These are phyloP conservation scores for Exserohilum rostratum DNA, from an alignment of 2,329 filamentous ascomycete species.

Conservation along the genomic window DNA sequence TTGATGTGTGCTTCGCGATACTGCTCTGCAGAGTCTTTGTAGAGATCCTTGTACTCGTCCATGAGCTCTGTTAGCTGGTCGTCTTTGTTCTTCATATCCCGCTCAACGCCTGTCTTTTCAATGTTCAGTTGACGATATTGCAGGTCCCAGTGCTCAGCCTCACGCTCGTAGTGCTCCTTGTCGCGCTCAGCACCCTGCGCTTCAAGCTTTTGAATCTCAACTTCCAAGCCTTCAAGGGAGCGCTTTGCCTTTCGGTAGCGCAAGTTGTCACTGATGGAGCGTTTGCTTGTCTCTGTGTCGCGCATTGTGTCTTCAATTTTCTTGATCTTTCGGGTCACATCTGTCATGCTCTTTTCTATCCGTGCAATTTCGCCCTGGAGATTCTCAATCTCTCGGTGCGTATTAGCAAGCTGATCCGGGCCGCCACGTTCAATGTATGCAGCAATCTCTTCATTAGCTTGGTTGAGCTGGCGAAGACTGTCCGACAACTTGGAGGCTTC, in stretches of 20 bases:
- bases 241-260: slow-evolving; percentile 78
- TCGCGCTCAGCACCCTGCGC: slow-evolving; percentile 82
- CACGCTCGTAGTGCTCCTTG: slow-evolving; percentile 72
- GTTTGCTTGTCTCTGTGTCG: slow-evolving; percentile 81
- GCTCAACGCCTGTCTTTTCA: slow-evolving; percentile 75
- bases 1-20: slow-evolving; percentile 90
- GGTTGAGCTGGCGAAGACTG: slow-evolving; percentile 76
- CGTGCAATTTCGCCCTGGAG: slow-evolving; percentile 70
- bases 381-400: slow-evolving; percentile 70
- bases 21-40: slow-evolving; percentile 77
- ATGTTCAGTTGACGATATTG: slow-evolving; percentile 73
- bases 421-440: slow-evolving; percentile 80
- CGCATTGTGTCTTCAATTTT: slow-evolving; percentile 77
- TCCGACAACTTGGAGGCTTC: slow-evolving; percentile 74
- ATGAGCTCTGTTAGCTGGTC: slow-evolving; percentile 75
- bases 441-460: slow-evolving; percentile 77
- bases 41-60: slow-evolving; percentile 82
- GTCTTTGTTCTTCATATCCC: slow-evolving; percentile 83
- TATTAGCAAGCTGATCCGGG: slow-evolving; percentile 70
- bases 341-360: slow-evolving; percentile 70
- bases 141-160: slow-evolving; percentile 71
- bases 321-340: slow-evolving; percentile 74
- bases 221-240: slow-evolving; percentile 68
- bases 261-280: slow-evolving; percentile 87
- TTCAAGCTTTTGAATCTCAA: slow-evolving; percentile 76